phyloP scores from a whole-genome alignment of 2,329 filamentous ascomycete species.

The Ophiostoma australiae region DNA sequence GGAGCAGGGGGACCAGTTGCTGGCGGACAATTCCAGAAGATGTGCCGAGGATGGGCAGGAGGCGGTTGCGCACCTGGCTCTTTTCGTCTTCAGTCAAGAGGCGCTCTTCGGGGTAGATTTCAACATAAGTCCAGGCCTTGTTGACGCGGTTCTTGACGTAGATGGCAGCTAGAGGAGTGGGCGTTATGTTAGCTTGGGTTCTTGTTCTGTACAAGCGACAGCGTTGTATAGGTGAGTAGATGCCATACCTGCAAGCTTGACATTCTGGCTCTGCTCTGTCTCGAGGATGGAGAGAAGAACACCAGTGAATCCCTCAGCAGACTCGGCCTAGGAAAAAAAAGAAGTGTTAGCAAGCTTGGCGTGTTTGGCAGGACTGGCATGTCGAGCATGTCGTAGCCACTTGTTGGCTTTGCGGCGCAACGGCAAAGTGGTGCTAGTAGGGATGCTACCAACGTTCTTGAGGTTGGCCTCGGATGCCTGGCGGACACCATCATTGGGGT shows the following conservation, averaged over 20 bases:
- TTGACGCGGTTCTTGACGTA: constrained; percentile 98
- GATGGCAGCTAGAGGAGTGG: constrained; percentile 64
- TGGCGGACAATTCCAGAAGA: constrained; percentile 78
- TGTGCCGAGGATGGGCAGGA: constrained; percentile 82
- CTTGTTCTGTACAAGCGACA: neutral
- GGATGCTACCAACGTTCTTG: constrained; percentile 60
- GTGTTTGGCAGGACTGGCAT: neutral
- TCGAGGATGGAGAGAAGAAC: constrained; percentile 87
- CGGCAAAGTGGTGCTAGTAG: neutral
- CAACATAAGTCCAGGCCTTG: constrained; percentile 77
- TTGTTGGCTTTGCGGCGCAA: neutral
- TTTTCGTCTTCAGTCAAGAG: constrained; percentile 87
- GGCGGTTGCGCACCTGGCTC: constrained; percentile 73
- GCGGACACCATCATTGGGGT: constrained; percentile 44
- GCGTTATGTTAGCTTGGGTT: neutral
- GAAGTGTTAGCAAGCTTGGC: constrained; percentile 17
- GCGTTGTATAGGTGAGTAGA: neutral
- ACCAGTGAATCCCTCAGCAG: constrained; percentile 82
- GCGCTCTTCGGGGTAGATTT: constrained; percentile 67
- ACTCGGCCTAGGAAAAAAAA: constrained; percentile 64
- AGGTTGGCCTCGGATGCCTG: constrained; percentile 74
- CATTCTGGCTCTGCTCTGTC: constrained; percentile 75
- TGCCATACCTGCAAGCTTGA: constrained; percentile 75
- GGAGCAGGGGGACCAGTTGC: constrained; percentile 88
- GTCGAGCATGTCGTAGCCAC: neutral